phyloP scores from a whole-genome alignment of 129 eudicot genomes.

The Mikania micrantha region DNA sequence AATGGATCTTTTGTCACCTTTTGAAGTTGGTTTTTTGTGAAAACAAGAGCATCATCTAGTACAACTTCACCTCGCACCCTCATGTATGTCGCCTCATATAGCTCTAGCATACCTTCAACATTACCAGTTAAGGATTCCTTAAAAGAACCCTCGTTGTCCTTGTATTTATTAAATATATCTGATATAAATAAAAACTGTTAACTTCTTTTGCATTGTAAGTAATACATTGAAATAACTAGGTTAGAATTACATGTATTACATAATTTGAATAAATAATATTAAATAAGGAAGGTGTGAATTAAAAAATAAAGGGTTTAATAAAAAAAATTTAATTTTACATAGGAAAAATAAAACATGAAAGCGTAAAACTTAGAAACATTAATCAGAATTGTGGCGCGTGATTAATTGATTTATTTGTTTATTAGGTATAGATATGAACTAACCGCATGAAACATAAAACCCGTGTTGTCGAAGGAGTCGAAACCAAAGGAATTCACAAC shows the following conservation, averaged over 20 bases:
- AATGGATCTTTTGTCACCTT: background rate
- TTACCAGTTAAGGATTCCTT: background rate
- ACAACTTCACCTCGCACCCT: background rate
- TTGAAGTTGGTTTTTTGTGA: background rate
- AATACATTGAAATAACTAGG: background rate
- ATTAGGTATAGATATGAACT: background rate
- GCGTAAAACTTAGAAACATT: too few relatives aligned
- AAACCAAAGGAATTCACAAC: background rate
- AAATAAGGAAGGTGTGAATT: too few relatives aligned
- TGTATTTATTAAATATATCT: background rate
- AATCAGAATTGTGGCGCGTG: too few relatives aligned
- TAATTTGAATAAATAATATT: too few relatives aligned
- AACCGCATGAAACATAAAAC: background rate
- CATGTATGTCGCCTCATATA: background rate
- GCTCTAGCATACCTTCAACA: background rate
- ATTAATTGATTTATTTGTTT: too few relatives aligned
- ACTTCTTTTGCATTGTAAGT: background rate
- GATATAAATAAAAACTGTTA: background rate
- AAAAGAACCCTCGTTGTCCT: background rate
- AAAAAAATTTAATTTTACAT: too few relatives aligned
- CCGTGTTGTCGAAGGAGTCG: background rate
- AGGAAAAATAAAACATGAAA: background rate
- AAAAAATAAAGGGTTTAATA: too few relatives aligned
- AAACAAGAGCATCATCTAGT: background rate
- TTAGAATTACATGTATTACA: too few relatives aligned